Percentiles rank a stretch among this genome's conserved stretches.
Evolutionary conservation across 2,329 filamentous ascomycete genomes (phyloP).

Genomic region (Emmonsiellopsis sp.): DNA sequence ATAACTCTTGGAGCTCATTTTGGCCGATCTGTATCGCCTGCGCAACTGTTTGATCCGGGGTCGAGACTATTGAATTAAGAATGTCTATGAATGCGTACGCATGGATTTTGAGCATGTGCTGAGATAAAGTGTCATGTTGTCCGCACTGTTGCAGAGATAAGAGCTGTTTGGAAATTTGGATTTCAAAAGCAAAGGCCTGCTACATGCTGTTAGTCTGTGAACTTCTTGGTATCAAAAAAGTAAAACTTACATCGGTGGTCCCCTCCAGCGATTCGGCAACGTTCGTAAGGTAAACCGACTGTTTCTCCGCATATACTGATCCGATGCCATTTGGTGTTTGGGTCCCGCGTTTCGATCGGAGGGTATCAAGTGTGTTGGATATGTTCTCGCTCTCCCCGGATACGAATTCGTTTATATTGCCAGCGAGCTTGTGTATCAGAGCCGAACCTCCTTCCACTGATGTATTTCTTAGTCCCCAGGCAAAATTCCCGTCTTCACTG

Average conservation of each 20-base stretch:
- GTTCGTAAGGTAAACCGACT: neutral
- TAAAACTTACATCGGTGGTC: neutral
- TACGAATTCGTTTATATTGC: slow-evolving; percentile 4
- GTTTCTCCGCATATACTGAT: neutral
- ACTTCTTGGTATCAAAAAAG: neutral
- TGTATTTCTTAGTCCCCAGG: neutral
- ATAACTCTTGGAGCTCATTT: slow-evolving; percentile 14
- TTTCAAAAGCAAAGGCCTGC: neutral
- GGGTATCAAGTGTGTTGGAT: slow-evolving; percentile 1
- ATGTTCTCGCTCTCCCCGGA: slow-evolving; percentile 2
- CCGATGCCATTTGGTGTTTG: neutral
- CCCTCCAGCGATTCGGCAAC: neutral
- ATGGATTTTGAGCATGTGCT: neutral
- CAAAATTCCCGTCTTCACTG: slow-evolving; percentile 7
- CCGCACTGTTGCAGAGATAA: neutral
- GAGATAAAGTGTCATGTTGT: neutral
- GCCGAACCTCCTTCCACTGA: neutral
- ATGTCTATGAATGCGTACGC: slow-evolving; percentile 9
- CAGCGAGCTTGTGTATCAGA: neutral
- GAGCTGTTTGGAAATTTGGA: neutral
- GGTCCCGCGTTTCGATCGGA: neutral
- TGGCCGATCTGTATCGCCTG: slow-evolving; percentile 5
- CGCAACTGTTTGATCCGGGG: slow-evolving; percentile 6
- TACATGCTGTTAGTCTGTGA: neutral
- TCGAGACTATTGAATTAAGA: slow-evolving; percentile 6